Percentiles rank a stretch among this genome's conserved stretches.
phyloP scores from a whole-genome alignment of 2,329 filamentous ascomycete species.

The Cryphonectria nitschkei region DNA sequence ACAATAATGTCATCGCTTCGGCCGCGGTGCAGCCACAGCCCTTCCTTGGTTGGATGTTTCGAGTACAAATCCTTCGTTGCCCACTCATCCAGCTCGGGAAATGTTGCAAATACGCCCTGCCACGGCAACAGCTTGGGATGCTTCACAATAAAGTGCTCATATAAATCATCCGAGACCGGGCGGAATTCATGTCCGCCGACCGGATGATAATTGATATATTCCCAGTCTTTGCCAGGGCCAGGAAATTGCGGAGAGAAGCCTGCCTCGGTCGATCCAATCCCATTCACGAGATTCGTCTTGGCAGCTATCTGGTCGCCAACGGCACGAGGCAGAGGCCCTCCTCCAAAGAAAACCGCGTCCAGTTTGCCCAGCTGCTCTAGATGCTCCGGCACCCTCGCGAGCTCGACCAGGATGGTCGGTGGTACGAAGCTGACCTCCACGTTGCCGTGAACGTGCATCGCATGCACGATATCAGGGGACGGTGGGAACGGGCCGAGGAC shows the following conservation, averaged over 20 bases:
- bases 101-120: constrained; percentile 35
- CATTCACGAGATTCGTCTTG: constrained; percentile 32
- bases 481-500: constrained; percentile 10
- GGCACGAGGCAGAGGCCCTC: constrained; percentile 34
- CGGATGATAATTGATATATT: constrained; percentile 35
- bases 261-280: constrained; percentile 37
- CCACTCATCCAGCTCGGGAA: constrained; percentile 37
- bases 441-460: constrained; percentile 16
- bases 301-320: constrained; percentile 34
- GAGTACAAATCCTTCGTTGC: constrained; percentile 42
- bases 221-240: constrained; percentile 36
- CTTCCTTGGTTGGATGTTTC: constrained; percentile 32
- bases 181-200: constrained; percentile 17
- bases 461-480: constrained; percentile 6
- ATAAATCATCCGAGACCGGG: constrained; percentile 30
- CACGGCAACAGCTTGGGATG: constrained; percentile 28
- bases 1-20: constrained; percentile 32
- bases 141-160: constrained; percentile 37
- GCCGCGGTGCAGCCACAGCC: constrained; percentile 37
- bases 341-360: constrained; percentile 31
- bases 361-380: constrained; percentile 22
- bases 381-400: constrained; percentile 28
- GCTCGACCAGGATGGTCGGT: constrained; percentile 30
- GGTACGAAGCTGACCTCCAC: constrained; percentile 12
- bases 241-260: constrained; percentile 26